Percentiles rank a stretch among this genome's conserved stretches.
phyloP scores from a whole-genome alignment of 2,329 filamentous ascomycete genomes.

The Cytospora mali region DNA sequence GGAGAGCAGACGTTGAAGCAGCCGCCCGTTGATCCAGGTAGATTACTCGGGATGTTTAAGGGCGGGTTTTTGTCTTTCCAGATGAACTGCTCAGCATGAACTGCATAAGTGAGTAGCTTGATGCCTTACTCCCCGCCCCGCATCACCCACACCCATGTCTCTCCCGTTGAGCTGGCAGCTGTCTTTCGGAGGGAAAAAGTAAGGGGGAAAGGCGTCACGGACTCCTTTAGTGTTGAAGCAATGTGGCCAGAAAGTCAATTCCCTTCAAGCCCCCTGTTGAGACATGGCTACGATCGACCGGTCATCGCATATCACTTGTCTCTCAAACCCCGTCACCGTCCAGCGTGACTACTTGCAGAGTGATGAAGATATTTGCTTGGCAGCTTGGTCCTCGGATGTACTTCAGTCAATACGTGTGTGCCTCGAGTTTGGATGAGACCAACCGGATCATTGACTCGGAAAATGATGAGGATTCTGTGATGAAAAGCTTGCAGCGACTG shows the following conservation, averaged over 20 bases:
- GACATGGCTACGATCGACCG: background rate
- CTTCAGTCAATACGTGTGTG: too few relatives aligned
- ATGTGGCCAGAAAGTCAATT: background rate
- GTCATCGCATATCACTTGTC: background rate
- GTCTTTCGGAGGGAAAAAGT: background rate
- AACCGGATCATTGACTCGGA: too few relatives aligned
- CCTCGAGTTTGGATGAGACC: too few relatives aligned
- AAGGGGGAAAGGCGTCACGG: too few relatives aligned
- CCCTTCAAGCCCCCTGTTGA: background rate
- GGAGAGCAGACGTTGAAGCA: background rate
- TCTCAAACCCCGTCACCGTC: background rate
- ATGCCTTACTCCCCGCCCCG: background rate
- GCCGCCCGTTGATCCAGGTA: constrained; percentile 22
- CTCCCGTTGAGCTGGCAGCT: background rate
- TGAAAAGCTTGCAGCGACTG: too few relatives aligned
- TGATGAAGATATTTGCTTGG: background rate
- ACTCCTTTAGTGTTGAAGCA: too few relatives aligned
- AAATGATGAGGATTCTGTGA: too few relatives aligned
- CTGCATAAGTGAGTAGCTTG: background rate
- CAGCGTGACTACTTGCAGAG: background rate
- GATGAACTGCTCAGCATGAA: background rate
- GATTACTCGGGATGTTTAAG: constrained; percentile 1
- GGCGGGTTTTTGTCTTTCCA: background rate
- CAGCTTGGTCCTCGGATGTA: too few relatives aligned
- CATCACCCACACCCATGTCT: background rate